phyloP scores from a whole-genome alignment of 2,329 filamentous ascomycete genomes.

The Raffaelea ambrosiae region DNA sequence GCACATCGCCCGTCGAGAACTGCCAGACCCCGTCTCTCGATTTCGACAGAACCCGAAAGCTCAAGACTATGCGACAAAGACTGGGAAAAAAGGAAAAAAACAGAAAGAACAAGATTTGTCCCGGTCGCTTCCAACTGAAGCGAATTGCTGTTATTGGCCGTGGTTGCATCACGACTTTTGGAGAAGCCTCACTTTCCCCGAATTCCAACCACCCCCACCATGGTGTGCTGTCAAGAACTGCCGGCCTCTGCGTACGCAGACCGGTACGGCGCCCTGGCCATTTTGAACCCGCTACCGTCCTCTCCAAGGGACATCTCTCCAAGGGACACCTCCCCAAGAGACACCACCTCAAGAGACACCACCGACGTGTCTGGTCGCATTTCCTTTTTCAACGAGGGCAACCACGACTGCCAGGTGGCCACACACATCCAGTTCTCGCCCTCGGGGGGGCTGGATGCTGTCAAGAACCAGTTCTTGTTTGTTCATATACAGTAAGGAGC shows the following conservation, averaged over 20 bases:
- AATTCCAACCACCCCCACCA: no score
- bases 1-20: no score
- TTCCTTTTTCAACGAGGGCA: constrained; percentile 11
- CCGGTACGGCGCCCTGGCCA: constrained; percentile 13
- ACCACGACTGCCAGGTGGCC: constrained; percentile 11
- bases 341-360: not conserved
- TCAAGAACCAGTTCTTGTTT: not conserved
- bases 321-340: not conserved
- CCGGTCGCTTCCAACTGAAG: no score
- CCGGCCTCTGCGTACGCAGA: constrained; percentile 5
- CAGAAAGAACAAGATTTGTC: no score
- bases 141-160: no score
- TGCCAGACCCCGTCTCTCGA: no score
- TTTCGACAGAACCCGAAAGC: no score
- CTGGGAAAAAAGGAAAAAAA: no score
- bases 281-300: constrained; percentile 6
- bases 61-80: no score
- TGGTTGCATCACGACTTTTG: no score
- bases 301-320: no score
- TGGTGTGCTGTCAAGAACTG: constrained; percentile 5
- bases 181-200: no score
- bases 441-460: not conserved
- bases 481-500: constrained; percentile 9
- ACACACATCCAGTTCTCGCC: constrained; percentile 12
- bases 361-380: constrained; percentile 8